Percentiles rank a stretch among this genome's conserved stretches.
These are phyloP conservation scores for Sporothrix luriei DNA, from an alignment of 2,329 filamentous ascomycete genomes.

Conservation along the genomic window DNA sequence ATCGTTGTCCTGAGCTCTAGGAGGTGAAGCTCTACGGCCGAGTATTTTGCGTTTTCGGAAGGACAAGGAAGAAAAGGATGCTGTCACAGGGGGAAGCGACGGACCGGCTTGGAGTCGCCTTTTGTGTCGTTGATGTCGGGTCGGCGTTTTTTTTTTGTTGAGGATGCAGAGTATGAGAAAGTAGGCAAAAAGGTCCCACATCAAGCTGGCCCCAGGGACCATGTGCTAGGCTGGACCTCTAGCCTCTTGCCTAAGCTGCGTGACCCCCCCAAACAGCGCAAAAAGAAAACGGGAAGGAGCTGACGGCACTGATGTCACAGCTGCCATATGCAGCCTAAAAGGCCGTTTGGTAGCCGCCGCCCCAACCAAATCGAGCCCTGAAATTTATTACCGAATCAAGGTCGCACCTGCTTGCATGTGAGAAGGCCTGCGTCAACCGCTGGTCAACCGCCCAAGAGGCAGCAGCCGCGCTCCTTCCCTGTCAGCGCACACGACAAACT, in stretches of 20 bases:
- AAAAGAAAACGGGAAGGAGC: slow-evolving; percentile 2
- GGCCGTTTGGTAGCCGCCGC: not conserved
- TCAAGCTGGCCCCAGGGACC: not conserved
- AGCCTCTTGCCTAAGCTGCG: slow-evolving; percentile 22
- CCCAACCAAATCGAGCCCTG: not conserved
- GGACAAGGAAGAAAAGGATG: not conserved
- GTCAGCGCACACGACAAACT: not conserved
- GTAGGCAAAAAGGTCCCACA: slow-evolving; percentile 11
- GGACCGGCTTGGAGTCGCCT: not conserved
- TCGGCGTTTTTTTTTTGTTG: slow-evolving; percentile 16
- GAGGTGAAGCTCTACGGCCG: not conserved
- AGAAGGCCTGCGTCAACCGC: not conserved
- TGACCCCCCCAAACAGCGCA: slow-evolving; percentile 21
- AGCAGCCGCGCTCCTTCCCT: not conserved
- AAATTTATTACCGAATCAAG: slow-evolving; percentile 31
- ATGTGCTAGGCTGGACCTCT: slow-evolving; percentile 17
- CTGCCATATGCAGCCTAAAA: not conserved
- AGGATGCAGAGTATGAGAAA: not conserved
- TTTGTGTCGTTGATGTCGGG: not conserved
- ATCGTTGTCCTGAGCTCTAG: not conserved
- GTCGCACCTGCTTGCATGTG: slow-evolving; percentile 23
- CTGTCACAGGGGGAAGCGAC: not conserved
- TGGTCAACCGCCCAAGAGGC: slow-evolving; percentile 10
- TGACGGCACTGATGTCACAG: slow-evolving; percentile 26
- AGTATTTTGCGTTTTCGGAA: not conserved